Base-by-base conservation (phyloP, 257 asterid genomes). In the Thymus mandschuricus region DNA sequence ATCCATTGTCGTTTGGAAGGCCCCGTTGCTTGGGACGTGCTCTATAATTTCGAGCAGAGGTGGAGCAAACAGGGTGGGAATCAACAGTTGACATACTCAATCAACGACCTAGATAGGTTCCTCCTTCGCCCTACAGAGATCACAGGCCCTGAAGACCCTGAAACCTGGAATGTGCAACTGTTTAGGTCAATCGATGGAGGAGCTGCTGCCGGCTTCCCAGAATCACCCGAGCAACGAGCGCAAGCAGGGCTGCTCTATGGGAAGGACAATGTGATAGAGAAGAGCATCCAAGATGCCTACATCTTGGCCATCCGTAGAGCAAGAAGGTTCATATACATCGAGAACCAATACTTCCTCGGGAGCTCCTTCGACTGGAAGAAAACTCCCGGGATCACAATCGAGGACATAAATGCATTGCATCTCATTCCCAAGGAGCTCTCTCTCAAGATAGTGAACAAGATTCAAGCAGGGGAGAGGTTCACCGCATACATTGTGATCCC, bases 21-120 rank as follows among this genome's bases (percentile, higher is more conserved):
- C 1, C 96, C 96, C 0, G 92, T 80, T 2, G 96, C 96, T 2
- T 94, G 98, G 98, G 98, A 94, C 57, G 93, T 88, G n/a, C 55
- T 94, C 68, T 94, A 84, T 70, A 94, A 94, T 72, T 94, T 94
- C 33, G 97, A 94, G 70, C 98, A 94, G 63, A 84, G 98, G 63
- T 94, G 98, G 97, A 78, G 46, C 44, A 91, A 80, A 70, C 96
- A 91, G 62, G 93, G 77, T 0, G 92, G 91, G 28, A 50, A 73
- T 12, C 80, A 79, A 35, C 70, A 15, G 7, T 21, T 41, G 51
- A 70, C 89, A 6, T 88, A 71, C 40, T 35, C 91, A 1, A n/a
- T 80, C 1, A 60, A 40, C 1, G 95, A 87, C 45, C 83, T 94
- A 0, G 84, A 86, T 10, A 69, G 31, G 6, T 81, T 87, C 64